phyloP scores from a whole-genome alignment of 2,329 filamentous ascomycete species.

The Ceratocystis eucalypticola region DNA sequence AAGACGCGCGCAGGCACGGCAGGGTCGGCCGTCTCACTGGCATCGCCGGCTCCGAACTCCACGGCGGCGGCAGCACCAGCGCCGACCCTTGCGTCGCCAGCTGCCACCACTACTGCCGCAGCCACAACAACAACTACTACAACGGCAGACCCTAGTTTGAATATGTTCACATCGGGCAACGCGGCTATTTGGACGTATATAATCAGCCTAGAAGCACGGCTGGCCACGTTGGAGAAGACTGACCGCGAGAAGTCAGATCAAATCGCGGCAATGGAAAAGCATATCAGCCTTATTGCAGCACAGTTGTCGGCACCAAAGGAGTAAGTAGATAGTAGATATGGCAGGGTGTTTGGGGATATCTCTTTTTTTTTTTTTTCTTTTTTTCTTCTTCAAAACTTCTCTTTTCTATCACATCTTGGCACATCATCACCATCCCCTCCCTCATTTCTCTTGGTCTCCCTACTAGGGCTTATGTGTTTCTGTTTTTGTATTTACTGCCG shows the following conservation, averaged over 20 bases:
- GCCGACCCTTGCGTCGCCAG: conserved; percentile 33
- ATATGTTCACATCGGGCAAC: conserved; percentile 47
- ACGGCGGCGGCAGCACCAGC: conserved; percentile 43
- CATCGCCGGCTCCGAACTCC: conserved; percentile 24
- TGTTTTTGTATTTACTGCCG: neutral
- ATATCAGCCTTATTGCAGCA: conserved; percentile 26
- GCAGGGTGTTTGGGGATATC: neutral
- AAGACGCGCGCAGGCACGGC: conserved; percentile 20
- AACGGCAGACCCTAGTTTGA: conserved; percentile 42
- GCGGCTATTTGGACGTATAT: conserved; percentile 60
- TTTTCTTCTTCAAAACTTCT: neutral
- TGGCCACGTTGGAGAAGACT: conserved; percentile 34
- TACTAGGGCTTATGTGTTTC: neutral
- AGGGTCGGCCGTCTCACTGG: neutral
- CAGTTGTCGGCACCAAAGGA: conserved; percentile 21
- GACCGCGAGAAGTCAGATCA: conserved; percentile 29
- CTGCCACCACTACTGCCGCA: conserved; percentile 24
- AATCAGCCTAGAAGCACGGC: conserved; percentile 50
- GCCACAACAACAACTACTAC: conserved; percentile 7
- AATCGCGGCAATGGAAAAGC: conserved; percentile 27
- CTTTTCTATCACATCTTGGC: neutral
- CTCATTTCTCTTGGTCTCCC: neutral
- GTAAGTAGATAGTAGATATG: neutral
- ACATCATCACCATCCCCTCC: no score
- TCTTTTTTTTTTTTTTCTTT: neutral